These are phyloP conservation scores for Erodium texanum DNA, from an alignment of 441 rosid genomes.

Conservation along the genomic window DNA sequence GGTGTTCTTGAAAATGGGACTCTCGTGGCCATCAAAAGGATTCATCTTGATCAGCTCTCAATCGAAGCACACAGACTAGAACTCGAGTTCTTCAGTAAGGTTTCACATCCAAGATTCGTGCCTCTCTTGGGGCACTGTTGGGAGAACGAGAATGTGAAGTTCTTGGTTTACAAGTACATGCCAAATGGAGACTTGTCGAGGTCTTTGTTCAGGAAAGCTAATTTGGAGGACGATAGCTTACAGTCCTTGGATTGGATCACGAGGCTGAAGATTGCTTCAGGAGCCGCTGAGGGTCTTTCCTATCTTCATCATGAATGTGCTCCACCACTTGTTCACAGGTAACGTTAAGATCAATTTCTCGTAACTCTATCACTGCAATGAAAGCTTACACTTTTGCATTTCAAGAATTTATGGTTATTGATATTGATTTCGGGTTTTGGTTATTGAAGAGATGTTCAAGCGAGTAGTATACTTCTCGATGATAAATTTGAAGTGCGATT, in stretches of 20 bases:
- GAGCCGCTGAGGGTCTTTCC: slow-evolving; percentile 81
- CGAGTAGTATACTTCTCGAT: slow-evolving; percentile 96
- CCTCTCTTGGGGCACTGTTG: slow-evolving; percentile 78
- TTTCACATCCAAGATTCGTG: slow-evolving; percentile 56
- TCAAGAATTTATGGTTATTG: not conserved
- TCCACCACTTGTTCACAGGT: slow-evolving; percentile 95
- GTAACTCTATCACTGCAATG: not conserved
- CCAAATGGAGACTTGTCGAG: slow-evolving; percentile 74
- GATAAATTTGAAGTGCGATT: slow-evolving; percentile 95
- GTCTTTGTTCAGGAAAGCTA: slow-evolving; percentile 51
- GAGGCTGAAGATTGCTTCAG: slow-evolving; percentile 81
- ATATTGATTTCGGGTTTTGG: slow-evolving; percentile 15
- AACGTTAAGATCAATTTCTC: not conserved
- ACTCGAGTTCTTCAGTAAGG: slow-evolving; percentile 62
- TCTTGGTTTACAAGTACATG: slow-evolving; percentile 77
- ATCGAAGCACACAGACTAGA: slow-evolving; percentile 14
- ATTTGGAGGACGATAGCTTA: slow-evolving; percentile 47
- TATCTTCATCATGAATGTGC: slow-evolving; percentile 82
- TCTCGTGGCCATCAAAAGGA: slow-evolving; percentile 55
- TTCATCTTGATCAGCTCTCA: slow-evolving; percentile 48
- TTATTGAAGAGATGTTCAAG: slow-evolving; percentile 80
- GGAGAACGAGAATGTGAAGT: slow-evolving; percentile 68
- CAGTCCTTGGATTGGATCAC: slow-evolving; percentile 98
- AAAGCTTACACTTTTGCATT: not conserved
- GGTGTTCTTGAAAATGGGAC: slow-evolving; percentile 56